These are phyloP conservation scores for Tilletiopsis washingtonensis DNA, from an alignment of 1,284 basidiomycete genomes.

Conservation along the genomic window DNA sequence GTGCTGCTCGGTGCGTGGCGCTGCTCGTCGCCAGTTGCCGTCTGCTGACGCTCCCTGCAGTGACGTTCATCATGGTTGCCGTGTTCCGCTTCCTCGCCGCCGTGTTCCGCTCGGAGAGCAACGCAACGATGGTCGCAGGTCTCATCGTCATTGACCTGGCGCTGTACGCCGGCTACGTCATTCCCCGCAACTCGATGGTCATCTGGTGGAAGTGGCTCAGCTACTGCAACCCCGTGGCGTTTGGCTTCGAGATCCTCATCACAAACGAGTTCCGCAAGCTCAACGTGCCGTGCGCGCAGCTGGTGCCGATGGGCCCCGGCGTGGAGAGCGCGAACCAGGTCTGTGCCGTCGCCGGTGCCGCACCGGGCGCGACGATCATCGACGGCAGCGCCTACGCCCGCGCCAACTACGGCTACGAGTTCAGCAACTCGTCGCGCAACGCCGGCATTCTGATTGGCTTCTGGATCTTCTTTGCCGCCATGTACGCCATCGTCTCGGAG, in stretches of 20 bases:
- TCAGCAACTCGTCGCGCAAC: constrained; percentile 19
- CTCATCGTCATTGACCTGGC: constrained; percentile 23
- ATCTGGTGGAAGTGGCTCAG: constrained; percentile 40
- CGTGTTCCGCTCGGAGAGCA: constrained; percentile 14
- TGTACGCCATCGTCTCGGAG: constrained; percentile 28
- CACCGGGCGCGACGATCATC: constrained; percentile 20
- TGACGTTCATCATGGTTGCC: constrained; percentile 31
- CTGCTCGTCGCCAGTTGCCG: too few species aligned
- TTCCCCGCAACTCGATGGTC: constrained; percentile 35
- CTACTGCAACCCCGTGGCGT: constrained; percentile 38
- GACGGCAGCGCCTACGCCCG: constrained; percentile 17
- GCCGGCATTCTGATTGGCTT: constrained; percentile 33
- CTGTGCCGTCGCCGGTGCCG: constrained; percentile 23
- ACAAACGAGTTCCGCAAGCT: constrained; percentile 35
- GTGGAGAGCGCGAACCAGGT: constrained; percentile 28
- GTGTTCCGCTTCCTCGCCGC: constrained; percentile 33
- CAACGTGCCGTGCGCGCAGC: constrained; percentile 17
- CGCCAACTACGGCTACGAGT: constrained; percentile 20
- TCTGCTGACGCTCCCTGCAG: too few species aligned
- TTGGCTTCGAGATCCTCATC: constrained; percentile 34
- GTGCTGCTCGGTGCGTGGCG: too few species aligned
- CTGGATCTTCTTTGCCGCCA: constrained; percentile 22
- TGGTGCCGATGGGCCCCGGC: constrained; percentile 17
- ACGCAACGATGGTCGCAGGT: constrained; percentile 32
- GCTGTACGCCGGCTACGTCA: constrained; percentile 35